Evolutionary conservation across 2,329 filamentous ascomycete genomes (phyloP), one percentile per base, ranked within the genome.

Genomic region (Phialemoniopsis sp.): DNA sequence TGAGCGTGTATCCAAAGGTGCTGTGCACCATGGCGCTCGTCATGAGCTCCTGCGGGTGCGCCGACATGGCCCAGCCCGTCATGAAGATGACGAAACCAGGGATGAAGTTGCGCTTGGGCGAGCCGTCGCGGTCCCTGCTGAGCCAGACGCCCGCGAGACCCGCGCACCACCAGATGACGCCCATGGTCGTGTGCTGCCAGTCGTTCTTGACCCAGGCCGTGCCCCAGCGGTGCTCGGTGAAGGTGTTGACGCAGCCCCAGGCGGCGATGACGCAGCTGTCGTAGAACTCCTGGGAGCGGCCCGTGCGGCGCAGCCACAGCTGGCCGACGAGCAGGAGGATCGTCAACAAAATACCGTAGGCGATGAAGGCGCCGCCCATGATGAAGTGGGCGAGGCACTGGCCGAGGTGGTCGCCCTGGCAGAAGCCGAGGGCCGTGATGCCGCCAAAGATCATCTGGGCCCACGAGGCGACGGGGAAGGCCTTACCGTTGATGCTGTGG

Each of bases 121-220:
- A 75, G 37, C 93, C 91, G 46, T 91, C 82, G 41, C 88, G 80
- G 57, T 84, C 88, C 46, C 80, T 78, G 59, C 89, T 95, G 30
- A 98, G 72, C 93, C 91, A 98, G 38, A 98, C 76, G 32, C 93
- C 93, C 10, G 91, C 77, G 21, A 98, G 68, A 17, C 93, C 93
- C 8, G 93, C 91, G 53, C 82, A 87, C 91, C 91, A 98, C 93
- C 93, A 98, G 37, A 98, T 82, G 46, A 98, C 80, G n/a, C 93
- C 93, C 91, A 98, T 97, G n/a, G 87, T 88, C 0, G 93, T 98
- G 62, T 98, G 93, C 62, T 98, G 91, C 67, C 95, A 80, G 61
- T 98, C 93, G 56, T 96, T 97, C 63, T 79, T 81, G 38, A 86
- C 89, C 93, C 93, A 98, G 1, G 79, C 76, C 1, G 73, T 73